Evolutionary conservation across 805 yeast species (phyloP).

Genomic region (Kregervanrija pseudodelftensis): DNA sequence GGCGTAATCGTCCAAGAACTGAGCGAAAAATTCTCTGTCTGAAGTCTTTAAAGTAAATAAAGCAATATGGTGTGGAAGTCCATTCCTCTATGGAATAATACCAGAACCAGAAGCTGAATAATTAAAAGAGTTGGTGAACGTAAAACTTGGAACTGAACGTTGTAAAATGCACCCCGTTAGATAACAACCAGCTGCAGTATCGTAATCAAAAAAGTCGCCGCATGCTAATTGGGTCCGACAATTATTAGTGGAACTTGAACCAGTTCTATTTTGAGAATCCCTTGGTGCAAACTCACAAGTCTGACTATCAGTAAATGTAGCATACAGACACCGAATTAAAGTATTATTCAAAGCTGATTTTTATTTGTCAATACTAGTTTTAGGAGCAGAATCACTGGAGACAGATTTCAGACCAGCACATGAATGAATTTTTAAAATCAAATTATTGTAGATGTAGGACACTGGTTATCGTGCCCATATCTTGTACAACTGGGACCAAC

Average conservation of each 20-base stretch:
- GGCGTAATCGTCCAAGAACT: slow-evolving; percentile 42
- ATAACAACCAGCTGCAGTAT: slow-evolving; percentile 62
- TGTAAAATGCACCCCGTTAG: slow-evolving; percentile 30
- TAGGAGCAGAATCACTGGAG: slow-evolving; percentile 27
- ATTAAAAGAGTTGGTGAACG: slow-evolving; percentile 34
- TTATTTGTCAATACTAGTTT: slow-evolving; percentile 31
- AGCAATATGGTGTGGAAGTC: slow-evolving; percentile 45
- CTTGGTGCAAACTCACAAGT: slow-evolving; percentile 27
- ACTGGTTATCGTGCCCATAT: slow-evolving; percentile 53
- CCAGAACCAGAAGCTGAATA: slow-evolving; percentile 43
- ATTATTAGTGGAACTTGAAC: slow-evolving; percentile 32
- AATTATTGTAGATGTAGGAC: slow-evolving; percentile 31
- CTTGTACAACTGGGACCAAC: slow-evolving; percentile 46
- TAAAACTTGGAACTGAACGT: slow-evolving; percentile 33
- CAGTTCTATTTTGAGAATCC: slow-evolving; percentile 31
- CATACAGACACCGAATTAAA: slow-evolving; percentile 46
- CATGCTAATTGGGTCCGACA: slow-evolving; percentile 41
- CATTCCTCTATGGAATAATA: slow-evolving; percentile 35
- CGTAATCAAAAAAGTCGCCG: slow-evolving; percentile 40
- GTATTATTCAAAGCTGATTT: slow-evolving; percentile 32
- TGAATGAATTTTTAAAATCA: slow-evolving; percentile 39
- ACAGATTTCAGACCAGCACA: slow-evolving; percentile 39
- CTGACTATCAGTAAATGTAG: slow-evolving; percentile 23
- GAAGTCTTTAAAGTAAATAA: slow-evolving; percentile 28
- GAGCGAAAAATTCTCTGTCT: slow-evolving; percentile 26